These are phyloP conservation scores for Acephala macrosclerotiorum DNA, from an alignment of 2,329 filamentous ascomycete species.

Conservation along the genomic window DNA sequence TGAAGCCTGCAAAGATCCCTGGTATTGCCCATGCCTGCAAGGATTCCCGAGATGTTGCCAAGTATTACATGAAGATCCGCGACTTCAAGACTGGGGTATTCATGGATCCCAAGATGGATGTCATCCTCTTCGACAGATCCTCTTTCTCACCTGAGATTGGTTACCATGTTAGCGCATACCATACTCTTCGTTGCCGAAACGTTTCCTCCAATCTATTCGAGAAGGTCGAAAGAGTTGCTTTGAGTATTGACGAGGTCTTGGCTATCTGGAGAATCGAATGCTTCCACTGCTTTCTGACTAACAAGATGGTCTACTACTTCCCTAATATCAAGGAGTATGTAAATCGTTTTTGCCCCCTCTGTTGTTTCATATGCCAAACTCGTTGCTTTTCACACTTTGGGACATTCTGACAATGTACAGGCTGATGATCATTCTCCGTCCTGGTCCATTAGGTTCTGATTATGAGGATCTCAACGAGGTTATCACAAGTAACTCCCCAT, in stretches of 20 bases:
- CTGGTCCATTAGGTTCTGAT: conserved; percentile 5
- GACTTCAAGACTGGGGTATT: conserved; percentile 7
- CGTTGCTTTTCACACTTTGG: background rate
- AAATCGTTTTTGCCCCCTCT: background rate
- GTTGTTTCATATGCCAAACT: background rate
- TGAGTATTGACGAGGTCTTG: conserved; percentile 11
- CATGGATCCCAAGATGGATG: conserved; percentile 10
- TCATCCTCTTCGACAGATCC: conserved; percentile 15
- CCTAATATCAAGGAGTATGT: conserved; percentile 17
- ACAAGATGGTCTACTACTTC: background rate
- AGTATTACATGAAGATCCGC: conserved; percentile 5
- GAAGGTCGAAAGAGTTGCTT: conserved; percentile 7
- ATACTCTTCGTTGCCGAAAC: conserved; percentile 10
- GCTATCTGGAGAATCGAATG: conserved; percentile 14
- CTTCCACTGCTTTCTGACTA: conserved; percentile 19
- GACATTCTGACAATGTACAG: background rate
- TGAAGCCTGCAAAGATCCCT: conserved; percentile 6
- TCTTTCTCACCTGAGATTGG: conserved; percentile 1
- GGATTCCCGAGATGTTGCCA: conserved; percentile 9
- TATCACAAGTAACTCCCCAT: background rate
- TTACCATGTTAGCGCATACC: conserved; percentile 16
- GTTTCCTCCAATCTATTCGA: background rate
- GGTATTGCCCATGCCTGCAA: conserved; percentile 9
- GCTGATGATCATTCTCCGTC: conserved; percentile 20
- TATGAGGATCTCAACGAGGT: conserved; percentile 20